Base-by-base conservation (phyloP, 1,284 basidiomycete species). In the Austroboletus rostrupii region DNA sequence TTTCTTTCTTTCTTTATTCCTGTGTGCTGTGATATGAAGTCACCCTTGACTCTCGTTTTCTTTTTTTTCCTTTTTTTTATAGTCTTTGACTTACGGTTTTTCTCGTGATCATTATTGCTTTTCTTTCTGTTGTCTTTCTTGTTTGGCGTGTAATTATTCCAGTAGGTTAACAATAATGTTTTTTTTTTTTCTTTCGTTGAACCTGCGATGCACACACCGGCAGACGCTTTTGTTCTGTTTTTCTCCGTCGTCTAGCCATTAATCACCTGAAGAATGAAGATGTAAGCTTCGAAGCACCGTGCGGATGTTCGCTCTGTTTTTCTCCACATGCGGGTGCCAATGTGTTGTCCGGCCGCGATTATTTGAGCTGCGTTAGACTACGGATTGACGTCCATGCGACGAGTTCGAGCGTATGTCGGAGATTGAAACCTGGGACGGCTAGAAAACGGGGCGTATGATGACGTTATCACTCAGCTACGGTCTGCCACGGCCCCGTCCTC, bases 31-130 rank as follows among this genome's bases (percentile, higher is more conserved):
- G 55, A 43, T 50, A 47, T 38, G 47, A 37, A 47, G 45, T 50
- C 51, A 44, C 36, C 21, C 11, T 35, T 42, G 21, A 2, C 31
- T 56, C 26, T 11, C 38, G 53, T 4, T 44, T 37, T 19, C 17
- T 56, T 31, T 11, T 40, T 56, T 4, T 44, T 37, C 21, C 17
- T 43, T 16, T 48, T 16, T 32, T 17, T 36, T 38, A 28, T 33
- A 23, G 7, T 39, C 20, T 2, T 14, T 39, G 1, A 21, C 41
- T 33, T 9, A 21, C 35, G 31, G 36, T 40, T 31, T 38, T 54
- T 52, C 53, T 47, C 33, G 51, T 64, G 47, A 67, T 68, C 57
- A 68, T 66, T 68, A 67, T 69, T 67, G 49, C 64, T 64, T 63
- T 65, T 26, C 38, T 26, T 23, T 6, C 7, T 20, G 21, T 43